Conservation (phyloP, 441 rosid genomes). For the Metrosideros polymorpha region DNA sequence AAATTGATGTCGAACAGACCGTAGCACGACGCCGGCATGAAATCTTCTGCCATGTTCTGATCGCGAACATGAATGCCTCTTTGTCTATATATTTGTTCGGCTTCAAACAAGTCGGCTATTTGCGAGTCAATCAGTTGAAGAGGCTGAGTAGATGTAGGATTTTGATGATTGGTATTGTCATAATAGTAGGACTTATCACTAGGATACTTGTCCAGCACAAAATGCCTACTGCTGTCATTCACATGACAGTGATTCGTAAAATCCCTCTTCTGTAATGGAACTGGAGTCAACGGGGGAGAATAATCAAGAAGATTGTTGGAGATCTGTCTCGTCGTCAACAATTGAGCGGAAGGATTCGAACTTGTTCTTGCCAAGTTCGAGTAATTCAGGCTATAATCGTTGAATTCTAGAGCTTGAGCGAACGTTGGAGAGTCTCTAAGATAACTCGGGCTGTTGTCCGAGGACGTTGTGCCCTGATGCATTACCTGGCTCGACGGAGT, state of each 20-base stretch:
- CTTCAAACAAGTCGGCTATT: constrained; percentile 27
- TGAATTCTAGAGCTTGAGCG: constrained; percentile 30
- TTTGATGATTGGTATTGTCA: constrained; percentile 20
- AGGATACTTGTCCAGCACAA: constrained; percentile 15
- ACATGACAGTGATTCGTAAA: constrained; percentile 5
- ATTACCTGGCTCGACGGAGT: constrained; percentile 36
- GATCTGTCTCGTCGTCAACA: constrained; percentile 17
- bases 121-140: constrained; percentile 19
- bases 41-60: constrained; percentile 37
- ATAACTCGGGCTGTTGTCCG: constrained; percentile 34
- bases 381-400: constrained; percentile 34
- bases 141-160: constrained; percentile 21
- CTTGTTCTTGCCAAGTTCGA: constrained; percentile 16
- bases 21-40: constrained; percentile 7
- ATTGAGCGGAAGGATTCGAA: constrained; percentile 24
- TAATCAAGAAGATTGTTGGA: constrained; percentile 19
- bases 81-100: constrained; percentile 19
- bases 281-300: constrained; percentile 47
- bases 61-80: constrained; percentile 20
- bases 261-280: constrained; percentile 26
- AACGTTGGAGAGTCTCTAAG: constrained; percentile 40
- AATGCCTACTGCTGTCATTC: constrained; percentile 14
- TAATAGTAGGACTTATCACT: constrained; percentile 22
- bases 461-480: constrained; percentile 34
- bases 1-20: constrained; percentile 22